Evolutionary conservation across 73 alveolate species (phyloP), one percentile per base, ranked within the genome.

Genomic region (Paraurostyla sp.): DNA sequence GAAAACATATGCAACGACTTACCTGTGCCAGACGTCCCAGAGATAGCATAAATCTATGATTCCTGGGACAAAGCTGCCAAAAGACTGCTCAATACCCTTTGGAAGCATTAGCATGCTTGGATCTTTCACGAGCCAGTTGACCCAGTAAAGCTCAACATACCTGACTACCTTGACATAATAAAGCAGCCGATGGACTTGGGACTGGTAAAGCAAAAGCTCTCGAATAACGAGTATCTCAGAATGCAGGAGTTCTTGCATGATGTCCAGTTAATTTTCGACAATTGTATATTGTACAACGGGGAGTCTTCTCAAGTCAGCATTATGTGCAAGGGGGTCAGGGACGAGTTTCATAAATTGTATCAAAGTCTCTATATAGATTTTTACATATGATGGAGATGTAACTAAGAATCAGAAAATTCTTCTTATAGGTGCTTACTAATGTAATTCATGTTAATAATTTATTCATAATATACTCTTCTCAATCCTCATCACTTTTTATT

Each of bases 101-200:
- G 99, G 98, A 96, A 93, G 80, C 96, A 90, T n/a, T 97, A 92
- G 23, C 95, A 76, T 42, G 58, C 99, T 33, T 93, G 94, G 87
- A 71, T 96, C 46, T 97, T 97, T 91, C 96, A 97, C 89, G 92
- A 94, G 68, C 99, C 99, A 0, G 99, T 98, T 15, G 99, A 98
- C 83, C 95, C 94, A 4, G 90, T 78, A 52, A 94, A 93, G 90
- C 90, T 92, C 62, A 93, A 94, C 60, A 97, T 98, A 41, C 96
- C 92, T 36, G 98, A 96, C 94, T 98, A 98, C 89, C 96, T 36
- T 80, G 97, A 90, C 35, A 92, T 98, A 33, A 95, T 98, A 13
- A 96, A 93, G 63, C 89, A 92, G 54, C 99, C 99, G 7, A 98
- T 98, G 99, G 99, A 98, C 83, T 91, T 98, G 62, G 98, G 98